A percentile compares a stretch with the other conserved stretches of the same genome.
These are phyloP conservation scores for Grosmannia clavigera DNA, from an alignment of 2,329 filamentous ascomycete species.

Conservation along the genomic window DNA sequence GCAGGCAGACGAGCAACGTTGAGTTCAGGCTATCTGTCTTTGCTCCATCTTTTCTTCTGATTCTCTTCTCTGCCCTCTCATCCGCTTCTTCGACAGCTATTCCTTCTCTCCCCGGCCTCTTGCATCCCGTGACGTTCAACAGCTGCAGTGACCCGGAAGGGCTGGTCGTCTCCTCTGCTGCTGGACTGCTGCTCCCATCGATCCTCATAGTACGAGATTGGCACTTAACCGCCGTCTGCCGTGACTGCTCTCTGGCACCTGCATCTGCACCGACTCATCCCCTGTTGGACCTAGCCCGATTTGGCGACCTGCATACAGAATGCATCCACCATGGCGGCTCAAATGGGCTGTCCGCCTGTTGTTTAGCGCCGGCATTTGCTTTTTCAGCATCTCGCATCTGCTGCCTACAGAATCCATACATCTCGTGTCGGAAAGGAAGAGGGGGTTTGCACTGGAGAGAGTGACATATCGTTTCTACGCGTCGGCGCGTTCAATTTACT, in stretches of 20 bases:
- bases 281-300: background rate
- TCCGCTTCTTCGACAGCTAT: background rate
- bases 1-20: background rate
- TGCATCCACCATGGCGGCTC: background rate
- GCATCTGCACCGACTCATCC: background rate
- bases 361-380: slow-evolving; percentile 1
- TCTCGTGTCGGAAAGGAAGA: too few species aligned
- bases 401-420: background rate
- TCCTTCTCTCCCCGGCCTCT: background rate
- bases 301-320: background rate
- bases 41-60: too few species aligned
- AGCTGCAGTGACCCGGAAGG: background rate
- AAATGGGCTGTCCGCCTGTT: background rate
- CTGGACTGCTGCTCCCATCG: background rate
- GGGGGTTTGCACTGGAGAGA: background rate
- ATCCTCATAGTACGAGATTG: background rate
- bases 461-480: background rate
- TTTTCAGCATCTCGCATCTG: background rate
- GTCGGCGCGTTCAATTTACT: background rate
- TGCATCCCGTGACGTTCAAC: background rate
- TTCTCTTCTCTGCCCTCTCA: too few species aligned
- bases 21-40: too few species aligned
- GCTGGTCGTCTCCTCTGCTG: background rate
- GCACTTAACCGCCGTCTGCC: background rate
- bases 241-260: background rate